Conservation (phyloP, 2,329 filamentous ascomycete genomes). For the Hypomyces perniciosus region DNA sequence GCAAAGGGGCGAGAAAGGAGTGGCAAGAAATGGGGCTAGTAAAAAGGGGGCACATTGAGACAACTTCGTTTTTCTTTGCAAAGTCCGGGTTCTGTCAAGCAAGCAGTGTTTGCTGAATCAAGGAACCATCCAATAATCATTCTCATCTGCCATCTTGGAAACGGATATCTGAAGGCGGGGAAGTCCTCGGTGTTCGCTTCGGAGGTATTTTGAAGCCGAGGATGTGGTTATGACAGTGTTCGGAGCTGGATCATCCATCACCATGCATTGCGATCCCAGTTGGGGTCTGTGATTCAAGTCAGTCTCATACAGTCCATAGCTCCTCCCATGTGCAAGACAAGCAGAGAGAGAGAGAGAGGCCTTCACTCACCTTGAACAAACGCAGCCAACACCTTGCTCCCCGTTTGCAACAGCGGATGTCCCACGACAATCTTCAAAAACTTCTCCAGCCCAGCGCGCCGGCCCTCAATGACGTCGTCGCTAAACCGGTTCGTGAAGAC, state of each 20-base stretch:
- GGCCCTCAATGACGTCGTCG: conserved; percentile 95
- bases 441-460: conserved; percentile 83
- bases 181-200: no score
- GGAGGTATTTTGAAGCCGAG: no score
- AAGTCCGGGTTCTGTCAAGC: no score
- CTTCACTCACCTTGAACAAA: conserved; percentile 79
- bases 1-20: no score
- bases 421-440: conserved; percentile 97
- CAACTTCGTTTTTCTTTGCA: no score
- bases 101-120: no score
- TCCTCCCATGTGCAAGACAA: neutral
- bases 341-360: neutral
- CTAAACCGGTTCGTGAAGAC: conserved; percentile 98
- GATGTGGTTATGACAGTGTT: no score
- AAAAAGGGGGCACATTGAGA: no score
- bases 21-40: no score
- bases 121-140: no score
- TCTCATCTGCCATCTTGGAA: no score
- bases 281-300: conserved; percentile 52
- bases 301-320: conserved; percentile 1
- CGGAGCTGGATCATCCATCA: conserved; percentile 35
- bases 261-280: conserved; percentile 90
- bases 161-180: no score
- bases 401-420: conserved; percentile 92
- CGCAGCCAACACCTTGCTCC: conserved; percentile 89